Evolutionary conservation across 805 yeast genomes (phyloP).

Genomic region (Dipodascus albidus): DNA sequence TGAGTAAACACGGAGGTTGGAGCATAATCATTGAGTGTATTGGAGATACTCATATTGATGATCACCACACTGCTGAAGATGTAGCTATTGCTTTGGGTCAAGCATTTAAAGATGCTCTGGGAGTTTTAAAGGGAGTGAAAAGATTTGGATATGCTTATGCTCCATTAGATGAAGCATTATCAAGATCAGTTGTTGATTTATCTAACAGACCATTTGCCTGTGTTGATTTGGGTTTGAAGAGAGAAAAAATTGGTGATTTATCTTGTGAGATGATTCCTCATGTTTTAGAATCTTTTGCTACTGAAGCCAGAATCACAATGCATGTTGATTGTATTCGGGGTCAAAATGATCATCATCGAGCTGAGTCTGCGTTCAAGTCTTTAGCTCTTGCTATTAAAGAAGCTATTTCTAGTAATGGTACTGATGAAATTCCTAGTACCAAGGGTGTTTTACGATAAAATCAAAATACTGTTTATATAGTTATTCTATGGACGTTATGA

Average conservation of each 20-base stretch:
- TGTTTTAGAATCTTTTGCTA: conserved; percentile 87
- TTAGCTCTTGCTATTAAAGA: conserved; percentile 85
- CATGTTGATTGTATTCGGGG: conserved; percentile 95
- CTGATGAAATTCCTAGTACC: conserved; percentile 88
- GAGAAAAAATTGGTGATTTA: conserved; percentile 89
- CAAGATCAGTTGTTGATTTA: conserved; percentile 91
- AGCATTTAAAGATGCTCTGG: conserved; percentile 83
- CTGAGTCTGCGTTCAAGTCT: conserved; percentile 95
- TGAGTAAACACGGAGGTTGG: conserved; percentile 97
- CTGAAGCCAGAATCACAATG: conserved; percentile 78
- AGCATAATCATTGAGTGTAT: conserved; percentile 77
- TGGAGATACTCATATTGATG: conserved; percentile 94
- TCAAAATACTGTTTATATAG: no score
- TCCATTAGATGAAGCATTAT: conserved; percentile 91
- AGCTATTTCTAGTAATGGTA: conserved; percentile 73
- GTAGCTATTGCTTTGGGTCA: conserved; percentile 85
- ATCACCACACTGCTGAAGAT: conserved; percentile 95
- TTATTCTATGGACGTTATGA: no score
- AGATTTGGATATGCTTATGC: conserved; percentile 91
- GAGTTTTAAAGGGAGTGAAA: conserved; percentile 80
- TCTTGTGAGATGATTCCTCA: conserved; percentile 98
- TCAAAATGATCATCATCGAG: conserved; percentile 89
- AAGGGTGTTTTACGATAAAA: conserved; percentile 64
- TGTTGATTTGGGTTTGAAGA: conserved; percentile 74
- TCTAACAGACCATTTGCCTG: conserved; percentile 91